Base-by-base conservation (phyloP, 495 filamentous ascomycete genomes). In the Aspergillus bertholletiae region DNA sequence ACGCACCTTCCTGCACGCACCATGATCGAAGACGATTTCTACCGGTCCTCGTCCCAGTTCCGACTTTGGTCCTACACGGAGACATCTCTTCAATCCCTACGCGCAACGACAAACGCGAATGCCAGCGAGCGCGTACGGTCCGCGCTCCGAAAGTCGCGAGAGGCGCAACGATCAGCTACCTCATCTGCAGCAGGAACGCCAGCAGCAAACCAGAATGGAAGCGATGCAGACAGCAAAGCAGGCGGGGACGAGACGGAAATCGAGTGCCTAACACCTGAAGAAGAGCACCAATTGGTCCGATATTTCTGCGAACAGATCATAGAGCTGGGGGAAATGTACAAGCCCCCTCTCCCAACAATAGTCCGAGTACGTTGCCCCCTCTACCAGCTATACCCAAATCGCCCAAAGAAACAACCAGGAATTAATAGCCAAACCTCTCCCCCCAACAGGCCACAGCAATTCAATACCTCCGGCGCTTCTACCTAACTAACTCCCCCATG, bases 51-150 rank as follows among this genome's bases (percentile, higher is more conserved):
- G 0, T 93, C 90, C 40, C 94, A 98, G 70, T 96, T 84, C 67
- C 83, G 88, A 35, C 74, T 90, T 35, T 98, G 95, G 92, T 96
- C 92, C n/a, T 97, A 90, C 71, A 89, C 92, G 0, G 83, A 86
- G 8, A 68, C 84, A 8, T 78, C 85, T 9, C 82, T 98, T 17
- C 76, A 78, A 27, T 71, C 84, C 2, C 74, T 90, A 13, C 88
- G 95, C 44, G 74, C 78, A 26, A 84, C 80, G 15, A 96, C 94
- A 9, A 96, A 96, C 69, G 65, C 75, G 17, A 73, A 84, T 11
- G 92, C 93, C 4, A 80, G 79, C 45, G 78, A 86, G 24, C 84
- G 88, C 37, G 89, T 96, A 34, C 83, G 79, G 40, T 76, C 78
- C 30, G 85, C 86, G 7, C 69, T 89, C 40, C 75, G 70, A 51